These are phyloP conservation scores for Parietichytrium sp. DNA, from an alignment of 108 stramenopile species.

Conservation along the genomic window DNA sequence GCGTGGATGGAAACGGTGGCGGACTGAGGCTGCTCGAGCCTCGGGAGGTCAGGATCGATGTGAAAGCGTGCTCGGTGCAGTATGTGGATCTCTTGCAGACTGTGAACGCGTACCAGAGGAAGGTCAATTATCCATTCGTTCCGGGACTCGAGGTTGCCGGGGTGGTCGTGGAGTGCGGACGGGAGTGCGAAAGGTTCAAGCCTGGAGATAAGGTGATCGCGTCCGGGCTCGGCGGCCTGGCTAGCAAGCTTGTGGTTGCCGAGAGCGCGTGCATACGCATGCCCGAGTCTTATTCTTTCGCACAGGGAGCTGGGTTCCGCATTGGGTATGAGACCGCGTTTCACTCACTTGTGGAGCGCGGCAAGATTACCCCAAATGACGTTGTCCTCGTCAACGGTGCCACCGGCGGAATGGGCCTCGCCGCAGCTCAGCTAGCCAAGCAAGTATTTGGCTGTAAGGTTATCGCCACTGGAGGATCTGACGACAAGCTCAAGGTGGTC, in stretches of 20 bases:
- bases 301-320: background rate
- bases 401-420: slow-evolving; percentile 21
- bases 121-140: background rate
- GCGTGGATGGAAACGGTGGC: no score
- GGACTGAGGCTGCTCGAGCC: background rate
- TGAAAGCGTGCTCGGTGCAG: slow-evolving; percentile 6
- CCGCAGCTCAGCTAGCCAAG: slow-evolving; percentile 4
- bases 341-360: slow-evolving; percentile 22
- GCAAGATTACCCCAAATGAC: background rate
- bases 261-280: background rate
- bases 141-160: slow-evolving; percentile 36
- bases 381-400: slow-evolving; percentile 25
- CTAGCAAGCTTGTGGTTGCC: background rate
- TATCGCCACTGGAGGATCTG: slow-evolving; percentile 18
- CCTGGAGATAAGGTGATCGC: background rate
- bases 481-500: background rate
- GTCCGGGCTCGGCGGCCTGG: background rate
- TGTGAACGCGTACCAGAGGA: slow-evolving; percentile 11
- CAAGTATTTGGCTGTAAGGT: slow-evolving; percentile 30
- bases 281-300: background rate
- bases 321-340: slow-evolving; percentile 31
- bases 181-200: background rate
- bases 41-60: background rate
- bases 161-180: background rate
- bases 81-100: slow-evolving; percentile 18